Base-by-base conservation (phyloP, 1,284 basidiomycete species). In the Sporisorium iseilematis-ciliati region DNA sequence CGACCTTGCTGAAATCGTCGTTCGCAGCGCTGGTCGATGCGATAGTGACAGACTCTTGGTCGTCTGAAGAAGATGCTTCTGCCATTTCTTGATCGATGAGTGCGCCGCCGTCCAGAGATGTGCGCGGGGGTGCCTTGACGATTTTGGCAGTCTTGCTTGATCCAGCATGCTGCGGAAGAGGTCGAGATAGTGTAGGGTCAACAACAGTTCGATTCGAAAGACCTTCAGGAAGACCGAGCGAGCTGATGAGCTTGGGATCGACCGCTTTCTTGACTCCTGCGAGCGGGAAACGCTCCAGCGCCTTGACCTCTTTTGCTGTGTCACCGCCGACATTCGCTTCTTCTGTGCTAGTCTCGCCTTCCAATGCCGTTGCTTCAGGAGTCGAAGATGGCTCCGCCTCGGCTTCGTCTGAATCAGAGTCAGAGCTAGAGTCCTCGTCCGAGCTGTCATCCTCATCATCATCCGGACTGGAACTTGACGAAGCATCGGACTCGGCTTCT, bases 171-270 rank as follows among this genome's bases (percentile, higher is more conserved):
- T 58, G 48, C 20, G 61, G 52, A 18, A 83, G 50, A 6, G 75
- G 61, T 21, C 58, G 58, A 2, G 77, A 74, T 0, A 79, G 61
- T 1, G 58, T 57, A 0, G 82, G 77, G 26, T 80, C 60, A 1
- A 83, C 72, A 8, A 82, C 57, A 4, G 69, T 74, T 12, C 81
- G 67, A 12, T 69, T 73, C 1, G 67, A 61, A 21, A 84, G 57
- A 31, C 77, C 81, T 43, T 74, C 55, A 0, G 83, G 80, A 4
- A 84, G 58, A 38, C 82, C 82, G 21, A 82, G 81, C 11, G 68
- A 64, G 33, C 76, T 59, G 25, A 84, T 78, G 23, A 73, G 55
- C 16, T 68, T 64, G 4, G 66, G 59, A 48, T 79, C 75, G 8
- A 68, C 61, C 18, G 65, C 65, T n/a, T 64, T 61, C 52, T 68